Evolutionary conservation across 441 rosid genomes (phyloP), one percentile per base, ranked within the genome.

Genomic region (Erodium trifolium): DNA sequence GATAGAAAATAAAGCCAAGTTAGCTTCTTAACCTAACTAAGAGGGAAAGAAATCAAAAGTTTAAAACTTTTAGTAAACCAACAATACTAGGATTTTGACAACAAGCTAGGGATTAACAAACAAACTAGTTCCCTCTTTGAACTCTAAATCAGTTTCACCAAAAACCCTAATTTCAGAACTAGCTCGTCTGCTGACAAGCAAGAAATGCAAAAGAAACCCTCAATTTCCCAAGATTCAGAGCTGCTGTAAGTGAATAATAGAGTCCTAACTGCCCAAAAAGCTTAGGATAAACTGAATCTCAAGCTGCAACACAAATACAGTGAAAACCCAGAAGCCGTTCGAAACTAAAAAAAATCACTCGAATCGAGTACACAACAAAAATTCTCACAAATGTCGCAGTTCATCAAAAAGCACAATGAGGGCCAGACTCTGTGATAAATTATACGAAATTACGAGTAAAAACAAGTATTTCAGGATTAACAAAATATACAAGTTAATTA

Each of bases 111-210:
- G 23, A 71, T 70, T 23, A 19, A 69, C 34, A 35, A 47, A 66
- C 31, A 14, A 67, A 13, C 2, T 49, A 51, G 60, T 12, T 31
- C 31, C 63, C 67, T 55, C 55, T 63, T 19, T 17, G 27, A 23
- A 59, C 6, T 6, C 45, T 2, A 5, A 3, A 18, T 65, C 1
- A 23, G 27, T 23, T 23, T 23, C 27, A 23, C 11, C 66, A 37
- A 65, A 76, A 81, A 59, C 83, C 79, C 80, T 73, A 82, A 75
- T 63, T 71, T 51, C 23, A 4, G n/a, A 72, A 29, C 17, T 29
- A 65, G 18, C 70, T 45, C 70, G 8, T 11, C 47, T 6, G 47
- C 47, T n/a, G 31, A 68, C 17, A 18, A 31, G 39, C 39, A 53
- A 29, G 9, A 59, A 10, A 60, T 17, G 67, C 57, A 8, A 37